Conservation (phyloP, 2,329 filamentous ascomycete genomes). For the Diaporthe australafricana region DNA sequence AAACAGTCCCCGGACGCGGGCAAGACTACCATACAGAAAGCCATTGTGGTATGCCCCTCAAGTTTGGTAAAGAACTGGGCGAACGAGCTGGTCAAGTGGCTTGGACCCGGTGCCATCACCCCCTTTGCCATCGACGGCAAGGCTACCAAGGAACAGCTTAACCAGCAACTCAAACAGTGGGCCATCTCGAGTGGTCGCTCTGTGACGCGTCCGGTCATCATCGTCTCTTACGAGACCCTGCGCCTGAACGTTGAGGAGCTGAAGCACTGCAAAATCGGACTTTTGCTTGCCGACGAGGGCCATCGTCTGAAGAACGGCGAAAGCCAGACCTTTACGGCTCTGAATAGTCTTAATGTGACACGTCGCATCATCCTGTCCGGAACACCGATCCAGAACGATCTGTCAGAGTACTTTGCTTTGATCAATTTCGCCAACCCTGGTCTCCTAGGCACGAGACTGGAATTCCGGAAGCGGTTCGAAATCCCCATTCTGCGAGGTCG, state of each 20-base stretch:
- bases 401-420: conserved; percentile 97
- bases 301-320: conserved; percentile 97
- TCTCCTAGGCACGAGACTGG: conserved; percentile 85
- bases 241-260: conserved; percentile 91
- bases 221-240: conserved; percentile 97
- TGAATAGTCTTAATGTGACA: conserved; percentile 91
- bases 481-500: conserved; percentile 91
- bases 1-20: conserved; percentile 98
- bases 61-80: conserved; percentile 98
- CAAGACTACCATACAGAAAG: conserved; percentile 93
- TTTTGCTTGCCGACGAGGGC: conserved; percentile 95
- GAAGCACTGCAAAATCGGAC: conserved; percentile 87
- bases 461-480: conserved; percentile 95
- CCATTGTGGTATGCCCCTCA: conserved; percentile 95
- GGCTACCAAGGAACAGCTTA: conserved; percentile 93
- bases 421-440: conserved; percentile 97
- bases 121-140: conserved; percentile 98
- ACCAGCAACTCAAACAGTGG: conserved; percentile 92
- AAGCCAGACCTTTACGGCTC: conserved; percentile 91
- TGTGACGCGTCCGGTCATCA: conserved; percentile 91
- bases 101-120: conserved; percentile 88
- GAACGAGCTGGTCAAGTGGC: conserved; percentile 96
- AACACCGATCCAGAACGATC: conserved; percentile 96
- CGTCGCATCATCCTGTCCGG: conserved; percentile 94
- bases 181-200: conserved; percentile 90